A percentile compares a stretch with the other conserved stretches of the same genome.
phyloP scores from a whole-genome alignment of 768 basidiomycete species.

The Mycena epipterygia region DNA sequence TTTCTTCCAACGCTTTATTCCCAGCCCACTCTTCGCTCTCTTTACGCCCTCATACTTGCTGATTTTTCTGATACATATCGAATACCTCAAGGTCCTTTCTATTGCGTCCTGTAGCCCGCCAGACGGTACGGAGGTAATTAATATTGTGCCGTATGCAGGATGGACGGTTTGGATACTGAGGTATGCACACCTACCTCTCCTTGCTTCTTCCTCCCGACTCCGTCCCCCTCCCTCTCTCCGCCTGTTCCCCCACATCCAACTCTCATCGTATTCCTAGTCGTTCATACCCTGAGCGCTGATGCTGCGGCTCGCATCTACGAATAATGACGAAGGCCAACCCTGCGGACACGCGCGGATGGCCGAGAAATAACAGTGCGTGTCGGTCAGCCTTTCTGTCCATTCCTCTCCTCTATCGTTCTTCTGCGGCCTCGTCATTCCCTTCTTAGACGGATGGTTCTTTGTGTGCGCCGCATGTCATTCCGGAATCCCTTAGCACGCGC shows the following conservation, averaged over 20 bases:
- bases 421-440: conserved; percentile 2
- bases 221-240: neutral
- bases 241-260: neutral
- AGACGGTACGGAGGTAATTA: no score
- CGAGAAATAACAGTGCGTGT: conserved; percentile 1
- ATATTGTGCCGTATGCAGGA: no score
- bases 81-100: no score
- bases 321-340: neutral
- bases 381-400: neutral
- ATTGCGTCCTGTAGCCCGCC: no score
- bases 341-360: neutral
- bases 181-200: no score
- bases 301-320: neutral
- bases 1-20: no score
- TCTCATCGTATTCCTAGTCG: neutral
- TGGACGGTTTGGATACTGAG: no score
- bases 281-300: neutral
- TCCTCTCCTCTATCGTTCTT: neutral
- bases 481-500: neutral
- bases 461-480: neutral
- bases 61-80: no score
- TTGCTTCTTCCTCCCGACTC: neutral
- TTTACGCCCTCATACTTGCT: no score
- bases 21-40: no score
- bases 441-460: neutral